phyloP scores from a whole-genome alignment of 169 alveolate genomes.

The Plasmodium ovale region DNA sequence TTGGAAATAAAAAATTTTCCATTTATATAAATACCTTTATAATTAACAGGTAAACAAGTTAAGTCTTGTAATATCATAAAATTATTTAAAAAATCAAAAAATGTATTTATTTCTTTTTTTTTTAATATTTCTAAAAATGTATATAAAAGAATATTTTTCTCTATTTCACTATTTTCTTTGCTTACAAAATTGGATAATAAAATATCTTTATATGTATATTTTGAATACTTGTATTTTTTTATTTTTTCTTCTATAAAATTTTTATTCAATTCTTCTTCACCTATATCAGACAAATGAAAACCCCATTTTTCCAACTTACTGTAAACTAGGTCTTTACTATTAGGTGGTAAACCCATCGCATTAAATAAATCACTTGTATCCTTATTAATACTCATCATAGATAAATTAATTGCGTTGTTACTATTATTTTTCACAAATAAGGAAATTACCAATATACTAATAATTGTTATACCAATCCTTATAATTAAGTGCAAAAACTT shows the following conservation, averaged over 20 bases:
- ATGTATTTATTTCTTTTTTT: constrained; percentile 48
- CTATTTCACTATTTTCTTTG: constrained; percentile 15
- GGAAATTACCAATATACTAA: constrained; percentile 30
- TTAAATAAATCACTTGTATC: constrained; percentile 17
- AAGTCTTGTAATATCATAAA: constrained; percentile 75
- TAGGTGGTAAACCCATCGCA: constrained; percentile 59
- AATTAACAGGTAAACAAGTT: constrained; percentile 66
- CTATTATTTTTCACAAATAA: constrained; percentile 45
- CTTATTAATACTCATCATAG: constrained; percentile 11
- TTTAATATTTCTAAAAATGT: constrained; percentile 50
- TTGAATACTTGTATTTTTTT: constrained; percentile 62
- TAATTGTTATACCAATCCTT: constrained; percentile 44
- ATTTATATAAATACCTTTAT: constrained; percentile 59
- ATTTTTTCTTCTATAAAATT: constrained; percentile 47
- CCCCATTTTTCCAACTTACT: constrained; percentile 75
- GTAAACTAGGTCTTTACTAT: constrained; percentile 64
- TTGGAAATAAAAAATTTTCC: constrained; percentile 36
- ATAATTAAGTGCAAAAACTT: constrained; percentile 25
- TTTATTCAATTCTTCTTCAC: constrained; percentile 51
- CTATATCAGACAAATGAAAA: constrained; percentile 58
- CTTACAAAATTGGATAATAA: constrained; percentile 59
- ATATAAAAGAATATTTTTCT: constrained; percentile 56
- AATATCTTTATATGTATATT: constrained; percentile 58
- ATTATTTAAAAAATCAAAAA: constrained; percentile 65
- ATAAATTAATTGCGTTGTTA: background rate